Evolutionary conservation across 352 stramenopile species (phyloP), one percentile per base, ranked within the genome.

Genomic region (Phytophthora capsici): DNA sequence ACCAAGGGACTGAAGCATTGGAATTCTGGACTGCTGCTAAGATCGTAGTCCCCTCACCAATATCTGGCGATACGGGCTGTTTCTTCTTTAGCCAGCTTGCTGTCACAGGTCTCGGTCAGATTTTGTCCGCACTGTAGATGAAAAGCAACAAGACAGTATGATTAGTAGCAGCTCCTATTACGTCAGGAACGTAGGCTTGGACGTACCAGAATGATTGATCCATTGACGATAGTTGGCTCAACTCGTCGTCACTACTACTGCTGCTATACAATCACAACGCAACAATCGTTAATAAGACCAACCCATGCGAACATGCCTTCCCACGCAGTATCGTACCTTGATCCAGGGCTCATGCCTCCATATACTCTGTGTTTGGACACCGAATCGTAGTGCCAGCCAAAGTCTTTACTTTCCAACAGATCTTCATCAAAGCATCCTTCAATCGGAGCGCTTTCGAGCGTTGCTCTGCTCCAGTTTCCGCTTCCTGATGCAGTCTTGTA

Each of bases 171-270:
- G 16, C 36, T 46, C 8, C 25, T 3, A 36, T 13, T 28, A 48
- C 19, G 2, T n/a, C 13, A 53, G 23, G 43, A 53, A 57, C 12
- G 7, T 37, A 19, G 16, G 4, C 3, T 47, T 20, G 5, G 12
- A 69, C 75, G 14, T 63, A 94, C 86, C 79, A 77, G 26, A 87
- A 87, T 12, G 82, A 89, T 16, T 71, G 75, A 48, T 93, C 80
- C 64, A 87, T 77, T 16, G 77, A 88, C 12, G 80, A 90, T 14
- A 91, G 53, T 46, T 93, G 80, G 40, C 80, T 88, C 23, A 94
- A 62, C 52, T 95, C 86, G 25, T 95, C 86, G 41, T 95, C 86
- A 25, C 86, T 95, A 70, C 84, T 90, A 45, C 80, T 90, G 48
- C 80, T 90, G 22, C 73, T 86, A 43, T 65, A 66, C 44, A 44